A percentile compares a stretch with the other conserved stretches of the same genome.
phyloP scores from a whole-genome alignment of 805 yeast species.

The Lachancea sp. region DNA sequence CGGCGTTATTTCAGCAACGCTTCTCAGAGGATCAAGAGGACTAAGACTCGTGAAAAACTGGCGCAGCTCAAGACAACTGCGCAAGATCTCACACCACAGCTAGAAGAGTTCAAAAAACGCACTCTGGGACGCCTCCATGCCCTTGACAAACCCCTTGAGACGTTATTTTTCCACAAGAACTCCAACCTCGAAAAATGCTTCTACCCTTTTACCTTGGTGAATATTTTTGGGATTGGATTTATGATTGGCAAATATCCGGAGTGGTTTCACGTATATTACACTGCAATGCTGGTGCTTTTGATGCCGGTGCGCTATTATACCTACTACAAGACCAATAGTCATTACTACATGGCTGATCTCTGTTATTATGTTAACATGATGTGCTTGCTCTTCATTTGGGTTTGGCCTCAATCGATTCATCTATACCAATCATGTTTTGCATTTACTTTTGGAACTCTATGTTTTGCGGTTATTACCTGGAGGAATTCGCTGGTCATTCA shows the following conservation, averaged over 20 bases:
- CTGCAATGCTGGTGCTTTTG: slow-evolving; percentile 50
- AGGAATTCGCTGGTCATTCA: slow-evolving; percentile 88
- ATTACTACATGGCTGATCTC: slow-evolving; percentile 84
- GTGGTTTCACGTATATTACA: slow-evolving; percentile 70
- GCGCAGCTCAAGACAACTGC: slow-evolving; percentile 9
- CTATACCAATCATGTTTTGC: slow-evolving; percentile 81
- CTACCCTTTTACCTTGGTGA: slow-evolving; percentile 64
- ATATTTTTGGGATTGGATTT: slow-evolving; percentile 65
- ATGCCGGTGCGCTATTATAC: slow-evolving; percentile 84
- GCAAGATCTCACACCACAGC: slow-evolving; percentile 15
- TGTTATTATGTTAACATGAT: slow-evolving; percentile 85
- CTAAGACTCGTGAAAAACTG: slow-evolving; percentile 8
- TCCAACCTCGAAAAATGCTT: slow-evolving; percentile 68
- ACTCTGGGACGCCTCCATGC: slow-evolving; percentile 20
- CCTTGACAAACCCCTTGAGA: slow-evolving; percentile 24
- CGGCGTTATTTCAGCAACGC: slow-evolving; percentile 8
- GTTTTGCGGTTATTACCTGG: slow-evolving; percentile 96
- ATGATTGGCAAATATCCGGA: slow-evolving; percentile 73
- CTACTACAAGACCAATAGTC: slow-evolving; percentile 71
- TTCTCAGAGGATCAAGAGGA: slow-evolving; percentile 2
- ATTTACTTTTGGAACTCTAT: slow-evolving; percentile 78
- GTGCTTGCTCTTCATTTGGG: slow-evolving; percentile 70
- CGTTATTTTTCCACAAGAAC: slow-evolving; percentile 34
- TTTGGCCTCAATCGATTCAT: slow-evolving; percentile 64
- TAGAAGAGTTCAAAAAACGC: slow-evolving; percentile 22